Evolutionary conservation across 139 green algal species (phyloP).

Genomic region (Nannochloris sp.): DNA sequence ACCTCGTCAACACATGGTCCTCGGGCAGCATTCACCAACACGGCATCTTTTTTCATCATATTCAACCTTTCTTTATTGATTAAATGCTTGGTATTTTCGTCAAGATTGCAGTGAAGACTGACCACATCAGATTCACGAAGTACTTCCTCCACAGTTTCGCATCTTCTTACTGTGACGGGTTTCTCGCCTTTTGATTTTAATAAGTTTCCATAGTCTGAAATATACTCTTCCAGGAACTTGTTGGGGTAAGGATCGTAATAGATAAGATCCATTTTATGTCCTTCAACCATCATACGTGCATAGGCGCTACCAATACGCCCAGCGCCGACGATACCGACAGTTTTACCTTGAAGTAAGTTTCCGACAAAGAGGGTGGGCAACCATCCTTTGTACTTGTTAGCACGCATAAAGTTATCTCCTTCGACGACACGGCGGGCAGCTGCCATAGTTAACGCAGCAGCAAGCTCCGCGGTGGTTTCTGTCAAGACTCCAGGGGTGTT

Average conservation of each 20-base stretch:
- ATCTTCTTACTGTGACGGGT: conserved; percentile 55
- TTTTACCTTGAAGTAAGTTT: conserved; percentile 77
- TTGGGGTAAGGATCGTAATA: conserved; percentile 96
- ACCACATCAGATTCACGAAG: conserved; percentile 80
- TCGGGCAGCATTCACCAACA: conserved; percentile 91
- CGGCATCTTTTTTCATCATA: conserved; percentile 91
- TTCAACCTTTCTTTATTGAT: conserved; percentile 84
- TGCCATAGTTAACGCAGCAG: conserved; percentile 84
- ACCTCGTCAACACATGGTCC: conserved; percentile 89
- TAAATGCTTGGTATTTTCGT: conserved; percentile 83
- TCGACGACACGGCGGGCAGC: conserved; percentile 87
- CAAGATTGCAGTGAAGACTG: conserved; percentile 89
- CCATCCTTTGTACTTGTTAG: conserved; percentile 91
- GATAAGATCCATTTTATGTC: conserved; percentile 98
- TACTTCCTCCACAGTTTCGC: conserved; percentile 88
- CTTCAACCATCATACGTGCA: conserved; percentile 97
- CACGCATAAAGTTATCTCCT: conserved; percentile 95
- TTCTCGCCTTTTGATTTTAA: conserved; percentile 66
- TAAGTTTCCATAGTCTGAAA: conserved; percentile 72
- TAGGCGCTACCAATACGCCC: conserved; percentile 91
- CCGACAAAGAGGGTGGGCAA: conserved; percentile 92
- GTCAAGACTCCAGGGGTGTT: conserved; percentile 96
- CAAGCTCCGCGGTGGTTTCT: conserved; percentile 96
- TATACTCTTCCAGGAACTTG: conserved; percentile 64
- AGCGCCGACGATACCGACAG: conserved; percentile 92